Conservation (phyloP, 495 filamentous ascomycete species). For the Margaritispora aquatica region DNA sequence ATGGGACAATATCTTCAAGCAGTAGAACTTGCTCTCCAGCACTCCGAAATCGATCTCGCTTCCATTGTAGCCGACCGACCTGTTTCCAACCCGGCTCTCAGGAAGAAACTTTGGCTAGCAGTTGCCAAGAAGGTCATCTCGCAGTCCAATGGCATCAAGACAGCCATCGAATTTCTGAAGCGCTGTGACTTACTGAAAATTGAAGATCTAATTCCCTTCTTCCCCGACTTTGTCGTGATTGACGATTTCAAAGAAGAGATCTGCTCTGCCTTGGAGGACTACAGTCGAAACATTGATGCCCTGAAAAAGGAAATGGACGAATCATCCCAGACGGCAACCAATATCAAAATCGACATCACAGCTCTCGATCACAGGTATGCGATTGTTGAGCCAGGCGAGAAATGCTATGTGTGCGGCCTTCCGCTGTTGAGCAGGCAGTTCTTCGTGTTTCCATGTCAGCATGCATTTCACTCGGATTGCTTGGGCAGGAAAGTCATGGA, state of each 20-base stretch:
- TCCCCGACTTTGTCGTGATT: conserved; percentile 98
- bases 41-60: conserved; percentile 84
- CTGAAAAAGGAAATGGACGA: conserved; percentile 97
- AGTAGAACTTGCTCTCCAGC: conserved; percentile 83
- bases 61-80: conserved; percentile 85
- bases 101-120: conserved; percentile 91
- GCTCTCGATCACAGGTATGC: conserved; percentile 83
- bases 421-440: conserved; percentile 86
- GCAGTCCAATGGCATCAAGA: conserved; percentile 80
- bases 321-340: conserved; percentile 73
- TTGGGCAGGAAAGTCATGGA: conserved; percentile 77
- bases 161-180: conserved; percentile 88
- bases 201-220: conserved; percentile 95
- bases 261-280: conserved; percentile 85
- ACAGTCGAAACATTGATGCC: conserved; percentile 79
- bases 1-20: conserved; percentile 92
- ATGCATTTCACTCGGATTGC: conserved; percentile 95
- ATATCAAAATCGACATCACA: conserved; percentile 82
- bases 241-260: conserved; percentile 99
- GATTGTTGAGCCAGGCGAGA: conserved; percentile 93
- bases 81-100: conserved; percentile 65
- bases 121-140: conserved; percentile 89
- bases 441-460: conserved; percentile 97
- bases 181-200: conserved; percentile 89
- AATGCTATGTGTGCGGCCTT: conserved; percentile 79